Base-by-base conservation (phyloP, 2,329 filamentous ascomycete species). In the Trichophyton simii region DNA sequence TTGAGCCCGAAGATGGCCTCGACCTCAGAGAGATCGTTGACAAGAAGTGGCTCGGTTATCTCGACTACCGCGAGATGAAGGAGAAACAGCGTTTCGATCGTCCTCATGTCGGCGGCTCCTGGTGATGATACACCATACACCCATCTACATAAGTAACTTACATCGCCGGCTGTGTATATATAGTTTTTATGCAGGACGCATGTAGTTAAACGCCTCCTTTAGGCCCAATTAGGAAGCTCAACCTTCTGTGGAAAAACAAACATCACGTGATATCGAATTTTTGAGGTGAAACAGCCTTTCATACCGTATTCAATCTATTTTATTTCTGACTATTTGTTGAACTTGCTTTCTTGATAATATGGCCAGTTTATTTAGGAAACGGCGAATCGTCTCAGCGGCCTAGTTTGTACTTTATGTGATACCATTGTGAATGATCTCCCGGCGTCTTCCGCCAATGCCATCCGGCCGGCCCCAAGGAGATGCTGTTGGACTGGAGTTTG, bases 21-120 rank as follows among this genome's bases (percentile, higher is more conserved):
- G 62, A 64, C 57, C 25, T 64, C 31, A 58, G 62, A 58, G 42
- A 64, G 31, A 28, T 64, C 22, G 31, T 48, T 11, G 60, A 64
- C 46, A 61, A 64, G n/a, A 64, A 64, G 31, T 64, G 62, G 62
- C 42, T 64, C 7, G 25, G 42, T 11, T 64, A 60, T 57, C 58
- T 64, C 15, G 60, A 64, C 28, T 60, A 52, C 18, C 59, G 59
- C 15, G 58, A 64, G 18, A 28, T 48, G n/a, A 28, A 54, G 9
- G 57, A 54, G 48, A 54, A 54, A 20, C 44, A 20, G 15, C 60
- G 60, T 34, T 64, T 58, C 41, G 58, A 62, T 48, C 61, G 57
- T 55, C 62, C 62, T 15, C 48, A 60, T 6, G 15, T 15, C 20
- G 62, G 62, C 8, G 62, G 62, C 38, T 62, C 60, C 13, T 64